Percentiles rank a stretch among this genome's conserved stretches.
phyloP scores from a whole-genome alignment of 2,329 filamentous ascomycete genomes.

The Aspergillus felis region DNA sequence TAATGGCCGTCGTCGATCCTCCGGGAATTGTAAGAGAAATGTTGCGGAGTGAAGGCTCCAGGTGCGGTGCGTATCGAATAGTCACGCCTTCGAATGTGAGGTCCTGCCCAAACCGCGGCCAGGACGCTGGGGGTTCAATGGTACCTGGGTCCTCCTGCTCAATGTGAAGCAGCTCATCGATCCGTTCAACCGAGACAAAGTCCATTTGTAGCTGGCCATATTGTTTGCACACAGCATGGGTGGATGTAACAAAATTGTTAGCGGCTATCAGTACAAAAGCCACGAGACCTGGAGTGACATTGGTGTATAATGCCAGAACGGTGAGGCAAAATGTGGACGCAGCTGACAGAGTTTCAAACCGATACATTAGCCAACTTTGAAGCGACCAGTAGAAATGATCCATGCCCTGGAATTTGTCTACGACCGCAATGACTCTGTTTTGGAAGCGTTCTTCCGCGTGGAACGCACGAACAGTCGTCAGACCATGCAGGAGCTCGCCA shows the following conservation, averaged over 20 bases:
- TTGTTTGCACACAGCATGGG: slow-evolving; percentile 69
- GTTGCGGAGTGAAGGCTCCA: slow-evolving; percentile 67
- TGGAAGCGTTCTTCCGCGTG: slow-evolving; percentile 76
- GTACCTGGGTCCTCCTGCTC: slow-evolving; percentile 69
- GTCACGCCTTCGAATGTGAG: slow-evolving; percentile 74
- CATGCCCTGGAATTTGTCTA: slow-evolving; percentile 88
- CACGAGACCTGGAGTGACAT: slow-evolving; percentile 72
- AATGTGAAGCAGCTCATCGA: slow-evolving; percentile 75
- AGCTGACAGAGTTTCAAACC: slow-evolving; percentile 70
- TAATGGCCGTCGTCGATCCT: slow-evolving; percentile 72
- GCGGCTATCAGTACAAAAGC: slow-evolving; percentile 79
- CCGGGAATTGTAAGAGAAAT: slow-evolving; percentile 72
- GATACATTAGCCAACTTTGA: slow-evolving; percentile 78
- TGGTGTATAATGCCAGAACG: slow-evolving; percentile 67
- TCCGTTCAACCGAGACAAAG: slow-evolving; percentile 83
- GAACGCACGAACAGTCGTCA: slow-evolving; percentile 84
- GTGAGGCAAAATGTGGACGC: slow-evolving; percentile 71
- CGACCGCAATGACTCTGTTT: slow-evolving; percentile 71
- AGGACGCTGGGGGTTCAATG: slow-evolving; percentile 66
- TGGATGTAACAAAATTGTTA: slow-evolving; percentile 60
- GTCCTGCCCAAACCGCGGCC: slow-evolving; percentile 69
- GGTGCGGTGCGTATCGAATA: slow-evolving; percentile 71
- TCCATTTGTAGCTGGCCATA: slow-evolving; percentile 88
- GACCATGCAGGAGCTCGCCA: slow-evolving; percentile 76
- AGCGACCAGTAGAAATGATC: slow-evolving; percentile 94